Evolutionary conservation across 306 rosid genomes (phyloP).

Genomic region (Arachis hypogaea): DNA sequence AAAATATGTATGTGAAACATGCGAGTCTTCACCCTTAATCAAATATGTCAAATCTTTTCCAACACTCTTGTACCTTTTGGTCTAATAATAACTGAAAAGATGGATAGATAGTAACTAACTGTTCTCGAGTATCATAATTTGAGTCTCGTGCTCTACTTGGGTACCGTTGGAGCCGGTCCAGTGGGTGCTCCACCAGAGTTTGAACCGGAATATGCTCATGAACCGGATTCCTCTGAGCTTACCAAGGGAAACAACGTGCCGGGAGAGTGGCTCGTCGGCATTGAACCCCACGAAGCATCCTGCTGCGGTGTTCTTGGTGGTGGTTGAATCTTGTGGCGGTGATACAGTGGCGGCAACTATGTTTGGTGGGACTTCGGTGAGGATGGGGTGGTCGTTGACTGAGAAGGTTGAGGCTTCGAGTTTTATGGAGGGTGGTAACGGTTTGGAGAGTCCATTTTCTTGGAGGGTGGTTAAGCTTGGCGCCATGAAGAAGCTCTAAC

Average conservation of each 20-base stretch:
- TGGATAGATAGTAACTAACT: background rate
- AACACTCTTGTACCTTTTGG: no score
- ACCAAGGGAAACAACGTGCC: conserved; percentile 56
- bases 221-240: conserved; percentile 51
- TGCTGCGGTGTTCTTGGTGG: background rate
- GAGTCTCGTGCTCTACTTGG: conserved; percentile 64
- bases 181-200: conserved; percentile 82
- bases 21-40: no score
- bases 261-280: conserved; percentile 42
- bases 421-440: conserved; percentile 36
- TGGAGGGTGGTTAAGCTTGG: conserved; percentile 49
- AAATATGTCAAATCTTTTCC: no score
- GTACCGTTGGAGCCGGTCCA: conserved; percentile 58
- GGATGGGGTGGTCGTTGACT: conserved; percentile 59
- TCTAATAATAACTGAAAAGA: no score
- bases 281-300: conserved; percentile 70
- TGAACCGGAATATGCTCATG: conserved; percentile 71
- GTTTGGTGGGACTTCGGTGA: conserved; percentile 57
- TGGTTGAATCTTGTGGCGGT: conserved; percentile 19
- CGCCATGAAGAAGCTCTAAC: conserved; percentile 46
- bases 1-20: no score
- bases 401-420: conserved; percentile 52
- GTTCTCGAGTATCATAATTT: conserved; percentile 56
- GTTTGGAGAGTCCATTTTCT: conserved; percentile 20
- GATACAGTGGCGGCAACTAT: conserved; percentile 44